These are phyloP conservation scores for Excoecaria cochinchinensis DNA, from an alignment of 345 rosid species.

Conservation along the genomic window DNA sequence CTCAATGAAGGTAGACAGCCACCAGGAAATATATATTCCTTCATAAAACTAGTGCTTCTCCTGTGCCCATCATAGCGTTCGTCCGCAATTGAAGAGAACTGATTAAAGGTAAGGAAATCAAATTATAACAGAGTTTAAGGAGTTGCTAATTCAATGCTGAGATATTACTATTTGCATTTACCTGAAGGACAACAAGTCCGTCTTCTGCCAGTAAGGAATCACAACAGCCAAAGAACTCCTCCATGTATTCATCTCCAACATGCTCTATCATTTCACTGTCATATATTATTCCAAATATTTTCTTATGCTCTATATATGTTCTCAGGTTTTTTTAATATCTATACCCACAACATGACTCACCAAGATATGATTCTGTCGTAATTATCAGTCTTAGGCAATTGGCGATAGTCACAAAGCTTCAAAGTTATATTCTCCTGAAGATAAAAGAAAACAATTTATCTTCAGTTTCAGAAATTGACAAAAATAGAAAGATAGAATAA, in stretches of 20 bases:
- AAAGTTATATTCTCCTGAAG: conserved; percentile 59
- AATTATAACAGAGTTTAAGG: background rate
- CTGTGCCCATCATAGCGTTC: conserved; percentile 71
- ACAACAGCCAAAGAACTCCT: conserved; percentile 62
- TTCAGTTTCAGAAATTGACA: background rate
- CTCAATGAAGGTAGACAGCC: conserved; percentile 76
- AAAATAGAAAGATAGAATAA: background rate
- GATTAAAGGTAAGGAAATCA: background rate
- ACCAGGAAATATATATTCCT: conserved; percentile 91
- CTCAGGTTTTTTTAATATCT: too few relatives aligned
- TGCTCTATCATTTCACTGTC: conserved; percentile 88
- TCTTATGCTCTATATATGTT: too few relatives aligned
- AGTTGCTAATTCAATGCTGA: background rate
- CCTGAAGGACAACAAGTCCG: conserved; percentile 83
- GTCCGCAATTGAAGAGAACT: conserved; percentile 84
- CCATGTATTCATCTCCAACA: conserved; percentile 95
- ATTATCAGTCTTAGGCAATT: conserved; percentile 47
- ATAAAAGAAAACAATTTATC: background rate
- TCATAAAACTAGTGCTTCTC: conserved; percentile 71
- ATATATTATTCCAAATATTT: background rate
- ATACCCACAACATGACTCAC: conserved; percentile 33
- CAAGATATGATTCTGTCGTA: conserved; percentile 80
- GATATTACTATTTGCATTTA: conserved; percentile 13
- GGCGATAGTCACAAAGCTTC: conserved; percentile 73
- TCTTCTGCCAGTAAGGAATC: conserved; percentile 70